Base-by-base conservation (phyloP, 306 rosid species). In the Inga oerstediana region DNA sequence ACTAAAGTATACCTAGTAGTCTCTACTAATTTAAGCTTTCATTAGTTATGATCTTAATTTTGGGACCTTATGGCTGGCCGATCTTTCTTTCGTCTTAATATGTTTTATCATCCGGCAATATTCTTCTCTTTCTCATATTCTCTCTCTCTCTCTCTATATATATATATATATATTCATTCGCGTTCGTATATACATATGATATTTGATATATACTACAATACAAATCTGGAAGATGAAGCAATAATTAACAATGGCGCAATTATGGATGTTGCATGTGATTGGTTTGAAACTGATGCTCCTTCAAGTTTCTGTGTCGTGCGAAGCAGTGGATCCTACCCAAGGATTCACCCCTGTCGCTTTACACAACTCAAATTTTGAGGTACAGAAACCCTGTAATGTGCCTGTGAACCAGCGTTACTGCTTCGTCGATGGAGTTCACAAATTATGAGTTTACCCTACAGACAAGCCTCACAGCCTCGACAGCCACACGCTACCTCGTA, bases 331-430 rank as follows among this genome's bases (percentile, higher is more conserved):
- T 71, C 88, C 82, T 52, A 87, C 83, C 62, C 5, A 54, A 45
- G 90, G 88, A 3, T 85, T 88, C 83, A 75, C 67, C 10, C 84
- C 8, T n/a, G 39, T 85, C 35, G 22, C 77, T 13, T 49, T 88
- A 69, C 43, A 48, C 70, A 56, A 3, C 45, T 83, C 89, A 43
- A 83, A 80, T 58, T 83, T 80, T n/a, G 0, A 12, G 10, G 19
- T 85, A 27, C 87, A 85, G 71, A 88, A 10, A 78, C 91, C 91
- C 41, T 77, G 83, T 20, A 14, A 83, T 72, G 75, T 88, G 20
- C 48, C 89, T 3, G 10, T 8, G 1, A n/a, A 52, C 44, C 48
- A 83, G 15, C 79, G 89, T 19, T 83, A 85, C 80, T 77, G 54
- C 81, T 85, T 76, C 11, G 16, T 19, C 46, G 61, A 83, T 62